Evolutionary conservation across 2,329 filamentous ascomycete species (phyloP), one percentile per base, ranked within the genome.

Genomic region (Simplicillium aogashimaense): DNA sequence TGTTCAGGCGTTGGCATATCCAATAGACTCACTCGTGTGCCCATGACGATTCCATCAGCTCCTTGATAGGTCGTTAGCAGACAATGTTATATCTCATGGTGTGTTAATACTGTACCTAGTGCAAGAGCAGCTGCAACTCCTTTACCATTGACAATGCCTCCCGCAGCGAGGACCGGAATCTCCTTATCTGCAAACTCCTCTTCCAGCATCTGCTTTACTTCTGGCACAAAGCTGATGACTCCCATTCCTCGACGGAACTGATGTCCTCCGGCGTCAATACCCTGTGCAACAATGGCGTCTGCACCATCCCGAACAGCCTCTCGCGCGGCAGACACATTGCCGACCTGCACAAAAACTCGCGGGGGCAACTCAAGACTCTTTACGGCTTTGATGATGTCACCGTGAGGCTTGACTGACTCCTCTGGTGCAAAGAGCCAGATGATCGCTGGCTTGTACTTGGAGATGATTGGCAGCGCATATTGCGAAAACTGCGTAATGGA

Each of bases 341-440:
- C 78, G 11, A 80, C 65, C 53, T 83, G 79, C 2, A 81, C 65
- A 54, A 78, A 77, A 7, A 80, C 66, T 43, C 65, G 64, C 46
- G 72, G 62, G 32, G 50, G 58, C 5, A 47, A 38, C 4, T 50
- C 48, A 12, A 57, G 41, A 4, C 14, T 36, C 42, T 59, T 59
- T 25, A 66, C 44, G 3, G 55, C 54, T 36, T 50, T 44, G 29
- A 70, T 57, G 34, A 70, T 61, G 38, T 41, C 49, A 7, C 42
- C 47, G 39, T 65, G 59, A 10, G 63, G 60, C 13, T 63, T 58
- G 15, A 61, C 53, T 13, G 65, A 54, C 5, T 63, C 60, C 28
- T 63, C 58, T 2, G 78, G 76, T 3, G 79, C 80, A 50, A 83
- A 84, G 36, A 85, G 67, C 81, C 81, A 85, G 8, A 80, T 64